Conservation (phyloP, 2,329 filamentous ascomycete genomes). For the Hymenoscyphus fructigenus region DNA sequence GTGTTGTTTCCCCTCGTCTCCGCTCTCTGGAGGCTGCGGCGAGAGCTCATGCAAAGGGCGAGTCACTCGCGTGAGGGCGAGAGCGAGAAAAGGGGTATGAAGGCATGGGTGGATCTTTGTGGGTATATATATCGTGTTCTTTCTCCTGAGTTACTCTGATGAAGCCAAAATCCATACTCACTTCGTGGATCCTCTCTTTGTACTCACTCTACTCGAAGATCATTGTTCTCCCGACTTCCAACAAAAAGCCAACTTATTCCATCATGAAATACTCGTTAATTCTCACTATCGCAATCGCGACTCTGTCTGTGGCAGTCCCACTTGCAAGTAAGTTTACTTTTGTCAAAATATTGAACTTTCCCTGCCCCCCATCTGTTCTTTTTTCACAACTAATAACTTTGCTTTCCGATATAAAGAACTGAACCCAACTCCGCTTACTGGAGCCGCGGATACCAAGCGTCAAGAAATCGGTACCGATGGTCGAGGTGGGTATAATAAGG, state of each 20-base stretch:
- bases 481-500: not conserved
- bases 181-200: too few relatives aligned
- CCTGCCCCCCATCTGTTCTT: not conserved
- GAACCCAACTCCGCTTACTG: not conserved
- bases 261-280: not conserved
- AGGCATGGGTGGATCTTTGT: too few relatives aligned
- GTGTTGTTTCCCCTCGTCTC: too few relatives aligned
- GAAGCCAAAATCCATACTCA: too few relatives aligned
- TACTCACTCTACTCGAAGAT: too few relatives aligned
- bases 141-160: too few relatives aligned
- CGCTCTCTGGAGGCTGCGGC: too few relatives aligned
- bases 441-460: not conserved
- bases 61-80: too few relatives aligned
- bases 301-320: not conserved
- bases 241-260: not conserved
- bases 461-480: not conserved
- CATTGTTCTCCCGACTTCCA: not conserved
- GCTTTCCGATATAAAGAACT: not conserved
- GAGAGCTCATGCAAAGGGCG: too few relatives aligned
- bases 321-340: not conserved
- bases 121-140: too few relatives aligned
- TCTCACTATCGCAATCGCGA: not conserved
- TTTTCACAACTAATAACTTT: not conserved
- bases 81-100: too few relatives aligned
- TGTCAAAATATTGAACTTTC: not conserved